Evolutionary conservation across 805 yeast species (phyloP).

Genomic region (Millerago galiae): DNA sequence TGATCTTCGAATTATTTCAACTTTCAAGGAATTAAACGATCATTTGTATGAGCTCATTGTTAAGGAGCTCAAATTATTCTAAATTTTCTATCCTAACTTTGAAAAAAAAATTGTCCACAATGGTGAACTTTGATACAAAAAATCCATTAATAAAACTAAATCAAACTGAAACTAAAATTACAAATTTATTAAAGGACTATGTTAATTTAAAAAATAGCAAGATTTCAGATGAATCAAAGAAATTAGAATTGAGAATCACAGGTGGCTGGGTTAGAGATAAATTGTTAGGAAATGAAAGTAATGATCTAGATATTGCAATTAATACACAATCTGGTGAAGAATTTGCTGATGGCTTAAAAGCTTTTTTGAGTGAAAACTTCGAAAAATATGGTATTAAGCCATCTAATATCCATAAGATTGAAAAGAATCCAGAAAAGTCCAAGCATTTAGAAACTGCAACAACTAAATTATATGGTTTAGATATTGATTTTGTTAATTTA

Average conservation of each 20-base stretch:
- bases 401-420: slow-evolving; percentile 66
- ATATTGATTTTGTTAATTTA: slow-evolving; percentile 88
- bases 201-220: slow-evolving; percentile 8
- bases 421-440: slow-evolving; percentile 89
- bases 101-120: not conserved
- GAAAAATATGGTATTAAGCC: slow-evolving; percentile 26
- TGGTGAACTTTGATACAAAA: slow-evolving; percentile 1
- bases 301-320: slow-evolving; percentile 90
- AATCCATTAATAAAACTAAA: slow-evolving; percentile 27
- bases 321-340: slow-evolving; percentile 79
- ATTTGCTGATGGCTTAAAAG: slow-evolving; percentile 64
- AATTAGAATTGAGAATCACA: slow-evolving; percentile 68
- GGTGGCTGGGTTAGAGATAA: slow-evolving; percentile 99
- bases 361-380: slow-evolving; percentile 36
- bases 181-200: slow-evolving; percentile 36
- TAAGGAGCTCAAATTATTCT: not conserved
- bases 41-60: not conserved
- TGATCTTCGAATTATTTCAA: not conserved
- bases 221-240: slow-evolving; percentile 9
- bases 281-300: slow-evolving; percentile 67
- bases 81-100: not conserved
- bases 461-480: slow-evolving; percentile 75
- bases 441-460: slow-evolving; percentile 97
- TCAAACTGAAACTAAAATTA: slow-evolving; percentile 37
- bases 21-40: too few species aligned